phyloP scores from a whole-genome alignment of 345 rosid genomes.

The Eucalyptus cloeziana region DNA sequence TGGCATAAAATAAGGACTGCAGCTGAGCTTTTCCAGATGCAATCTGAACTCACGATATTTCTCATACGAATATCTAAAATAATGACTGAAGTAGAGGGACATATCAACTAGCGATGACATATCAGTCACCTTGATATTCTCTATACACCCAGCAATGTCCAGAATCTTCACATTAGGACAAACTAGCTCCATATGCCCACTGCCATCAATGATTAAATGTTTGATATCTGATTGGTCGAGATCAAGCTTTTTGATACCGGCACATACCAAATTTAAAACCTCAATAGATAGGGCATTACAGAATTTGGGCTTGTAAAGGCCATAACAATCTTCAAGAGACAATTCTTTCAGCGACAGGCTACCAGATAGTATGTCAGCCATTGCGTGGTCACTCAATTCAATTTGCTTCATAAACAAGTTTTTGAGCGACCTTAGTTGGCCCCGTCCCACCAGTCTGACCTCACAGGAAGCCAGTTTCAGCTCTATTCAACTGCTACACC shows the following conservation, averaged over 20 bases:
- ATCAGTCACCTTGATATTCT: rapidly evolving
- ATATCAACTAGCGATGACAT: not conserved
- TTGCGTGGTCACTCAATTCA: rapidly evolving
- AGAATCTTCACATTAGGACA: not conserved
- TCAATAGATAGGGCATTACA: not conserved
- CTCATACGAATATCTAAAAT: rapidly evolving
- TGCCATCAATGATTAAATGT: not conserved
- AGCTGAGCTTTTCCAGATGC: not conserved
- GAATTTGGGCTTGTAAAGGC: not conserved
- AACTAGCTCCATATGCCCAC: not conserved
- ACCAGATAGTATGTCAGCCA: not conserved
- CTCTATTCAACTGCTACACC: not conserved
- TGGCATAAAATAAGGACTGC: not conserved
- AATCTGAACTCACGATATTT: not conserved
- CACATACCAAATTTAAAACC: not conserved
- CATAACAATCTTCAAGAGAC: not conserved
- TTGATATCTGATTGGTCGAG: not conserved
- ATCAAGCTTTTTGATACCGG: not conserved
- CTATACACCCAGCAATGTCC: not conserved
- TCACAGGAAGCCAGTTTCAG: not conserved
- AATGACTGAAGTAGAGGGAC: rapidly evolving
- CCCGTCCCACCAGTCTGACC: not conserved
- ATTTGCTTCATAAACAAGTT: not conserved
- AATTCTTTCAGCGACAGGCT: rapidly evolving
- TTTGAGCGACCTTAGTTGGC: not conserved